Conservation (phyloP, 2,329 filamentous ascomycete genomes). For the Alternaria gansuensis region DNA sequence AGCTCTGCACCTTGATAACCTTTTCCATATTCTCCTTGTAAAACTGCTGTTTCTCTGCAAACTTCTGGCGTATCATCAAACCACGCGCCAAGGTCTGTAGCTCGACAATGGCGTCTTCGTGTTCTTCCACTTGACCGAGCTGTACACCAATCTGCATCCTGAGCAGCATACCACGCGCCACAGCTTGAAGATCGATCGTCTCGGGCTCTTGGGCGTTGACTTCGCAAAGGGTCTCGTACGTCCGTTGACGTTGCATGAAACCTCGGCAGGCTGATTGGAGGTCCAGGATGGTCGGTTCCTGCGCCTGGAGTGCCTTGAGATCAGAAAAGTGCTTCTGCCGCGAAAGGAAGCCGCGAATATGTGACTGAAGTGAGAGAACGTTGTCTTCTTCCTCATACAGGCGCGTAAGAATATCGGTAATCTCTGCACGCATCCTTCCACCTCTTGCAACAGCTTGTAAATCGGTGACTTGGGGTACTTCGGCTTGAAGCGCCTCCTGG, state of each 20-base stretch:
- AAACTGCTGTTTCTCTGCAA: conserved; percentile 84
- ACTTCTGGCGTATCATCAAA: conserved; percentile 75
- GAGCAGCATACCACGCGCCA: conserved; percentile 80
- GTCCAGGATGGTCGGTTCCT: conserved; percentile 65
- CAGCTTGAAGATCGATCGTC: conserved; percentile 75
- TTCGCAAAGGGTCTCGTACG: conserved; percentile 71
- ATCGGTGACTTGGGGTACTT: conserved; percentile 44
- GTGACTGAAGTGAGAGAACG: conserved; percentile 62
- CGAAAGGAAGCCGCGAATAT: conserved; percentile 59
- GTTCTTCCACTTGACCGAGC: conserved; percentile 79
- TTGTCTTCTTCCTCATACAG: conserved; percentile 57
- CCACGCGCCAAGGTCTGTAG: conserved; percentile 79
- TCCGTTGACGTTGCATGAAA: conserved; percentile 68
- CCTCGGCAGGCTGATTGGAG: conserved; percentile 75
- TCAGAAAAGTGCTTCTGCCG: conserved; percentile 57
- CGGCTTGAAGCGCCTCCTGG: conserved; percentile 45
- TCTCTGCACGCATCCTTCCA: conserved; percentile 42
- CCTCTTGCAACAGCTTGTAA: conserved; percentile 56
- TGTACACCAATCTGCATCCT: conserved; percentile 77
- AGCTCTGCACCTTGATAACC: conserved; percentile 98
- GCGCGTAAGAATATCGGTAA: conserved; percentile 47
- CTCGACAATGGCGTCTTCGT: conserved; percentile 78
- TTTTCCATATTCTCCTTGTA: conserved; percentile 98
- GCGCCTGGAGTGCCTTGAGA: conserved; percentile 64
- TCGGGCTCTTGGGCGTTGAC: conserved; percentile 73